These are phyloP conservation scores for Phalaenopsis aphrodite DNA, from an alignment of 106 monocot species.

Conservation along the genomic window DNA sequence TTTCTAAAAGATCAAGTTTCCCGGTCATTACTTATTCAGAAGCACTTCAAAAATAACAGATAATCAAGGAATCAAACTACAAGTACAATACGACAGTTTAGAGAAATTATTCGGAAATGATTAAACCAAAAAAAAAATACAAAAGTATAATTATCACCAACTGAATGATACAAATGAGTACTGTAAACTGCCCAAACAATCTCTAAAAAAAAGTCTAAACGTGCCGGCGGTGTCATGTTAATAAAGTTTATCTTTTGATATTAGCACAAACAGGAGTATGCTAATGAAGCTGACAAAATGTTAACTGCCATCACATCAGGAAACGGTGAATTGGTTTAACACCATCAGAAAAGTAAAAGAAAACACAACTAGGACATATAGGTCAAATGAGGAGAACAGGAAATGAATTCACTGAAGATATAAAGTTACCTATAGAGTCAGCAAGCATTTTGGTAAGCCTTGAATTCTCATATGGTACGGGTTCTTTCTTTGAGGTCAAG, in stretches of 20 bases:
- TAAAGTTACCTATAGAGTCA: conserved; percentile 72
- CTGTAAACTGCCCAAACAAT: background rate
- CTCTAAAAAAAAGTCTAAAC: background rate
- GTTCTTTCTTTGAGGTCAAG: conserved; percentile 78
- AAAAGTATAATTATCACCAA: background rate
- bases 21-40: background rate
- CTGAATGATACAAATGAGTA: background rate
- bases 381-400: background rate
- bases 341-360: background rate
- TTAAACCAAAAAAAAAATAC: conserved; percentile 1
- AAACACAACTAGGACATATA: background rate
- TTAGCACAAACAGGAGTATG: background rate
- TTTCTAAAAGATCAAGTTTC: background rate
- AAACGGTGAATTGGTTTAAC: background rate
- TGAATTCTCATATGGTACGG: conserved; percentile 79
- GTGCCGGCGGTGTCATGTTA: background rate
- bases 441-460: conserved; percentile 69
- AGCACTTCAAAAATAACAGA: background rate
- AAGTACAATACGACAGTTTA: background rate
- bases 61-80: background rate
- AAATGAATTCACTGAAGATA: background rate
- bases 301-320: background rate
- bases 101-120: background rate
- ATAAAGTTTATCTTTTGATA: too few species aligned
- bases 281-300: too few species aligned